Evolutionary conservation across 345 rosid genomes (phyloP).

Genomic region (Salix koriyanagi): DNA sequence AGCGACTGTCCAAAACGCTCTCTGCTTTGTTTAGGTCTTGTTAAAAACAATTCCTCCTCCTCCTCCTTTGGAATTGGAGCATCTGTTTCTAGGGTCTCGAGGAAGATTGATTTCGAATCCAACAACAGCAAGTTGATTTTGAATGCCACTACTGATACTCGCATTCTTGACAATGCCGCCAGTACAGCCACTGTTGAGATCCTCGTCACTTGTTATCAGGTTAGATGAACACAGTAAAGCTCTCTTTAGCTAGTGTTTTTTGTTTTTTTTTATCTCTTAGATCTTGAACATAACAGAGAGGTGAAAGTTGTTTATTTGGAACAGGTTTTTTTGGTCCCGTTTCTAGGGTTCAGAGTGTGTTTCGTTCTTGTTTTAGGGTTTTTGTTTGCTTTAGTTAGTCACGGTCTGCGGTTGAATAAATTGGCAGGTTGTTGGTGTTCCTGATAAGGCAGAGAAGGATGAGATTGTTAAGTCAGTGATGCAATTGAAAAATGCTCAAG

Average conservation of each 20-base stretch:
- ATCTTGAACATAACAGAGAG: not conserved
- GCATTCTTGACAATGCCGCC: constrained; percentile 45
- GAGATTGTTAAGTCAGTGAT: constrained; percentile 81
- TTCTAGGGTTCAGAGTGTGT: not conserved
- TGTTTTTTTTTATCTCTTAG: not conserved
- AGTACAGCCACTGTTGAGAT: constrained; percentile 43
- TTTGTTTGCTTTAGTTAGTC: not conserved
- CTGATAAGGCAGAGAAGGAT: constrained; percentile 82
- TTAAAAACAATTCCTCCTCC: not conserved
- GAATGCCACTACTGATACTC: constrained; percentile 41
- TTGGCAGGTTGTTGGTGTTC: constrained; percentile 70
- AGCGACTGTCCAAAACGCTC: not conserved
- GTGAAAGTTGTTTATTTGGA: not conserved
- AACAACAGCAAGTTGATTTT: constrained; percentile 18
- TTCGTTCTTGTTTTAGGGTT: not conserved
- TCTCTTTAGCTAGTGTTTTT: not conserved
- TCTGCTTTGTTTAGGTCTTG: not conserved
- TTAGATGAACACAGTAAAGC: not conserved
- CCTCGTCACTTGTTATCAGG: constrained; percentile 79
- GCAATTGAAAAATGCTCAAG: constrained; percentile 64
- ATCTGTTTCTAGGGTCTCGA: constrained; percentile 16
- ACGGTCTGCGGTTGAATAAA: constrained; percentile 4
- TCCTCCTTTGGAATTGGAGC: not conserved
- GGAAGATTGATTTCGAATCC: not conserved
- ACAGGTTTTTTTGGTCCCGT: not conserved